Evolutionary conservation across 371 early-diverging fungal genomes (phyloP), one percentile per base, ranked within the genome.

Genomic region (Syncephalastrum monosporum): DNA sequence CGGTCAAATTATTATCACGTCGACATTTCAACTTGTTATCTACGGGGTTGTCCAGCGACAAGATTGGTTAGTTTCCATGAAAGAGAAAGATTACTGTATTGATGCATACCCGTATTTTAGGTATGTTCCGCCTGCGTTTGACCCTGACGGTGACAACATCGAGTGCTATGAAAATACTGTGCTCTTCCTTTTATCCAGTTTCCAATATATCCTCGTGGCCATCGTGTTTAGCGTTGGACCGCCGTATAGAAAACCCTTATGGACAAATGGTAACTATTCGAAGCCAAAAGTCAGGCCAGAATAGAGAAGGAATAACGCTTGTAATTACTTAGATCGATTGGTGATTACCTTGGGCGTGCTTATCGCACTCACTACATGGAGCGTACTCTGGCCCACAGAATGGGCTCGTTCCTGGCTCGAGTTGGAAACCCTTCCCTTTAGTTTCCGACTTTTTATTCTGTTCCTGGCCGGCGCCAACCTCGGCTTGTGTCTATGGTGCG

Each of bases 191-290:
- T 45, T 93, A 5, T 91, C 94, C 15, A 88, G 89, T 54, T 99
- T 87, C 70, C 97, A 96, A 75, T 99, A 99, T 72, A 78, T 97
- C 21, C 71, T 89, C 7, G 84, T 91, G 14, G 98, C 95, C 1
- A 77, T 91, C 24, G 93, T 95, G 17, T 95, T 96, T 62, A 94
- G 92, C 71, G 92, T 91, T 3, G 99, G 99, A 0, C 92, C 93
- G 19, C 99, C 98, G 1, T 97, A 94, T 60, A 85, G 97, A 42
- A 82, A 90, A 67, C 75, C 91, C 0, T 75, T 93, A 50, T 79
- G 82, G 65, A 86, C 82, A 24, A 99, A 97, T 73, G 74, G 89
- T 85, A 75, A 58, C 72, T 53, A 0, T 23, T 5, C 13, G 15
- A 15, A 25, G 19, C 33, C 38, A 38, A 47, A 19, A 19, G 14